Conservation (phyloP, 2,329 filamentous ascomycete genomes). For the Fusarium coicis region DNA sequence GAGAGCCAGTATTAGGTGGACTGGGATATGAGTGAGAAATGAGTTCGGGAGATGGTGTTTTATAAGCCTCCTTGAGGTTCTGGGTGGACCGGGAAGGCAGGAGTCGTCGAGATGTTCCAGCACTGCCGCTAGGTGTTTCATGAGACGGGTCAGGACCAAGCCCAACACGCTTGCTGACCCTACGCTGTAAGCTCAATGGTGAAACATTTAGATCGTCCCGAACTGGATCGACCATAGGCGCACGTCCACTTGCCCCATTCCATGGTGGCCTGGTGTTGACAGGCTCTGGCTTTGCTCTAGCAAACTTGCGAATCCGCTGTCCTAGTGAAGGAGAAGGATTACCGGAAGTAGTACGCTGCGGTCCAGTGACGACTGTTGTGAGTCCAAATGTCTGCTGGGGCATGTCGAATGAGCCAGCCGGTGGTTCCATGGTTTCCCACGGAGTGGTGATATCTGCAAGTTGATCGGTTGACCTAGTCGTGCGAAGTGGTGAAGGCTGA, state of each 20-base stretch:
- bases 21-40: slow-evolving; percentile 47
- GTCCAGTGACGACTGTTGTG: slow-evolving; percentile 44
- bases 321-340: slow-evolving; percentile 47
- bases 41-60: slow-evolving; percentile 39
- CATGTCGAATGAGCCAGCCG: slow-evolving; percentile 3
- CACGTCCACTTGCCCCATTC: slow-evolving; percentile 78
- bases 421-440: slow-evolving; percentile 32
- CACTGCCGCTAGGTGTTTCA: slow-evolving; percentile 49
- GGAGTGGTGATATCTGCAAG: slow-evolving; percentile 32
- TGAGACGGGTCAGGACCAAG: slow-evolving; percentile 45
- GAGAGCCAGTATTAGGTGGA: slow-evolving; percentile 47
- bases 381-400: slow-evolving; percentile 30
- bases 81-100: slow-evolving; percentile 50
- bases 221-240: slow-evolving; percentile 71
- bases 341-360: slow-evolving; percentile 36
- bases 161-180: slow-evolving; percentile 57
- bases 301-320: slow-evolving; percentile 48
- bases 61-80: slow-evolving; percentile 44
- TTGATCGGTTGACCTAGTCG: slow-evolving; percentile 47
- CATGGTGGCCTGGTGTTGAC: slow-evolving; percentile 67
- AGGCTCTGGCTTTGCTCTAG: slow-evolving; percentile 51
- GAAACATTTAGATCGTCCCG: slow-evolving; percentile 67
- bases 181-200: slow-evolving; percentile 67
- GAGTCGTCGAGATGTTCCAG: slow-evolving; percentile 50
- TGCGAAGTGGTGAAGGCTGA: slow-evolving; percentile 50